phyloP scores from a whole-genome alignment of 2,329 filamentous ascomycete species.

The Elsinoe australis region DNA sequence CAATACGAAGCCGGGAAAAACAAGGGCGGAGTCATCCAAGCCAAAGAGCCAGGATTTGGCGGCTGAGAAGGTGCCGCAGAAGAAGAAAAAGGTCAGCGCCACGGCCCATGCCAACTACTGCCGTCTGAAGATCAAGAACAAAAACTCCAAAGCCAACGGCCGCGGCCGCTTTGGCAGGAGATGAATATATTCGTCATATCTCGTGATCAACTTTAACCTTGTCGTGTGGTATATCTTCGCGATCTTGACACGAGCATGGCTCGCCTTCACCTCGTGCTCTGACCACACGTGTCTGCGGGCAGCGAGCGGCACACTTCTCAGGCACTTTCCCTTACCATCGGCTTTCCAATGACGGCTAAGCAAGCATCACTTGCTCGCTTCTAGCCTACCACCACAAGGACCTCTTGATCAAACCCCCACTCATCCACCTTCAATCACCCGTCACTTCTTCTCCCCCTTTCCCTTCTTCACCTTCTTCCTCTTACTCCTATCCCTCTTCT shows the following conservation, averaged over 20 bases:
- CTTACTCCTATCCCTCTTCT: constrained; percentile 88
- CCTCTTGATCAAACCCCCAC: no score
- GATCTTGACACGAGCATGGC: background rate
- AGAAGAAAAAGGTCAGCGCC: constrained; percentile 38
- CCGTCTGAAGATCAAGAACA: constrained; percentile 45
- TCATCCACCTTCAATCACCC: no score
- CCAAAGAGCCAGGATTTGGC: background rate
- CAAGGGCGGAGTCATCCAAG: background rate
- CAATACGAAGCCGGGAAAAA: background rate
- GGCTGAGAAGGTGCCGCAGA: background rate
- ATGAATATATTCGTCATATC: constrained; percentile 20
- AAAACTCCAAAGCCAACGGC: constrained; percentile 38
- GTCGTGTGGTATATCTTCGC: background rate
- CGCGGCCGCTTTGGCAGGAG: constrained; percentile 33
- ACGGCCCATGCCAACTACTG: constrained; percentile 43
- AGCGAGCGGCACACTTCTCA: no score
- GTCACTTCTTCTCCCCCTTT: constrained; percentile 41
- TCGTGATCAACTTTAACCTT: constrained; percentile 2
- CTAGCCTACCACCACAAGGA: no score
- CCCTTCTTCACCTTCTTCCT: constrained; percentile 71
- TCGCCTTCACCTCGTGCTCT: no score
- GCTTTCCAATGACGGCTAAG: no score
- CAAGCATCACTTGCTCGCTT: no score
- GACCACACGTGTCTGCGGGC: no score
- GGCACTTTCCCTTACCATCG: no score